Conservation (phyloP, 129 eudicot species). For the Lonicera japonica region DNA sequence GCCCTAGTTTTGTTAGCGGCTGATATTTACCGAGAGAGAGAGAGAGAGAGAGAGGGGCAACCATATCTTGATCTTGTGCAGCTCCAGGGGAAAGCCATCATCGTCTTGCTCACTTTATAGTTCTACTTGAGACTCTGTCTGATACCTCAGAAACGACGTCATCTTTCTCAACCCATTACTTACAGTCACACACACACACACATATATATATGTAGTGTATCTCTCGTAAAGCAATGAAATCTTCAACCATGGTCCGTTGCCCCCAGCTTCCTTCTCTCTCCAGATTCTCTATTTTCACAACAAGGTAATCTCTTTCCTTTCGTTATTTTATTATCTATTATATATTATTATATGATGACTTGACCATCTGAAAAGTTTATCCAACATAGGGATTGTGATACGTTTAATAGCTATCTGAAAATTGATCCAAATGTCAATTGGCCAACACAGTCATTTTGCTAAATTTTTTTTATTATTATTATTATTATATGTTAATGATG, state of each 20-base stretch:
- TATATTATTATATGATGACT: neutral
- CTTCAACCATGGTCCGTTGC: neutral
- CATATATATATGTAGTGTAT: neutral
- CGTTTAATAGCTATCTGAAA: neutral
- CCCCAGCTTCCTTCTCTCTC: conserved; percentile 1
- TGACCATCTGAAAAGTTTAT: neutral
- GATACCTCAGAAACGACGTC: neutral
- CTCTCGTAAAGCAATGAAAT: conserved; percentile 8
- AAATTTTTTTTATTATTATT: too few species aligned
- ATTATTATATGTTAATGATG: too few species aligned
- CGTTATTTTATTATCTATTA: neutral
- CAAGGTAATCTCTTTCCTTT: conserved; percentile 5
- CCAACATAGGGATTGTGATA: neutral
- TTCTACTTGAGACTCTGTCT: too few species aligned
- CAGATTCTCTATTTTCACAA: conserved; percentile 7
- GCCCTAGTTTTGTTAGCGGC: neutral
- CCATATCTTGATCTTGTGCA: neutral
- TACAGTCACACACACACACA: neutral
- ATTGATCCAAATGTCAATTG: too few species aligned
- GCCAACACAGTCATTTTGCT: too few species aligned
- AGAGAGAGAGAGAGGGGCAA: neutral
- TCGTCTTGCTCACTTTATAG: too few species aligned
- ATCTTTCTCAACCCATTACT: neutral
- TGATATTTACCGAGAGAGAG: neutral
- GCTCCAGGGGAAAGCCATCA: neutral